Percentiles rank a stretch among this genome's conserved stretches.
Evolutionary conservation across 2,329 filamentous ascomycete species (phyloP).

Genomic region (Exophiala mesophila): DNA sequence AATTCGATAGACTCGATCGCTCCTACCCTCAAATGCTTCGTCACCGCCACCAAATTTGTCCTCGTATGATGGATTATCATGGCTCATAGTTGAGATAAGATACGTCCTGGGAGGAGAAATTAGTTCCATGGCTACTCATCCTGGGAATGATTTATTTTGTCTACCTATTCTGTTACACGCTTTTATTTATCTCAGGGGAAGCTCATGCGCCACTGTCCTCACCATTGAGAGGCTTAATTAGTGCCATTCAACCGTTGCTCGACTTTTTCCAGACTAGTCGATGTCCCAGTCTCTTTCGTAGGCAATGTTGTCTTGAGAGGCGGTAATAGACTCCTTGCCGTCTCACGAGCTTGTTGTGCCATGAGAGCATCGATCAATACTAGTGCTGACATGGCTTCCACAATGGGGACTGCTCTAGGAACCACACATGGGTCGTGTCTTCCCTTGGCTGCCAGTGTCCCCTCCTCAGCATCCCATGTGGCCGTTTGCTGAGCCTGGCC

Average conservation of each 20-base stretch:
- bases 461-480: constrained; percentile 70
- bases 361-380: constrained; percentile 82
- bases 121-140: too few relatives aligned
- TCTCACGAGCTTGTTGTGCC: constrained; percentile 66
- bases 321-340: constrained; percentile 32
- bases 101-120: too few relatives aligned
- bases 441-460: constrained; percentile 83
- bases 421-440: constrained; percentile 92
- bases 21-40: too few relatives aligned
- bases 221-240: constrained; percentile 1
- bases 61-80: too few relatives aligned
- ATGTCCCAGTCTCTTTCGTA: constrained; percentile 20
- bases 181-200: too few relatives aligned
- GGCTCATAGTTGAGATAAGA: too few relatives aligned
- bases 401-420: constrained; percentile 67
- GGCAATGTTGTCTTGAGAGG: constrained; percentile 19
- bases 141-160: too few relatives aligned
- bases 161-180: too few relatives aligned
- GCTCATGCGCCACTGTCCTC: too few relatives aligned
- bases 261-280: constrained; percentile 17
- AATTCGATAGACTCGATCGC: too few relatives aligned
- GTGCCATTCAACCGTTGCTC: constrained; percentile 15
- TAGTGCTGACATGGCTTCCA: constrained; percentile 82
- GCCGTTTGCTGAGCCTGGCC: constrained; percentile 80
- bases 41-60: too few relatives aligned